phyloP scores from a whole-genome alignment of 129 eudicot genomes.

The Apium graveolens region DNA sequence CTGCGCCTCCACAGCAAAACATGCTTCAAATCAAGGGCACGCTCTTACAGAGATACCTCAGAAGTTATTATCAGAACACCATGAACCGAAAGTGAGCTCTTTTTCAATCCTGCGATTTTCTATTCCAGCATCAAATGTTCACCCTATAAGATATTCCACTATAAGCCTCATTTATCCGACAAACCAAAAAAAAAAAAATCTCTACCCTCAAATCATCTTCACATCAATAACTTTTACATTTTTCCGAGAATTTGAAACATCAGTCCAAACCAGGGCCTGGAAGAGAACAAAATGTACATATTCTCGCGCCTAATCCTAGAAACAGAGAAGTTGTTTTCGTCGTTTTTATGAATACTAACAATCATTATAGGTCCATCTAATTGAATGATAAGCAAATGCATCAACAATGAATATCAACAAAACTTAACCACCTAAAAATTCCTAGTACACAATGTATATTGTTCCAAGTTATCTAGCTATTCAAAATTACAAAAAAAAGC shows the following conservation, averaged over 20 bases:
- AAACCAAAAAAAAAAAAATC: neutral
- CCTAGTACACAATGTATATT: neutral
- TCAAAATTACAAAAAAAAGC: neutral
- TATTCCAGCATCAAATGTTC: neutral
- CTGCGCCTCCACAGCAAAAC: constrained; percentile 92
- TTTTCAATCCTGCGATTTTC: neutral
- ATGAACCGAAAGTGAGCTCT: neutral
- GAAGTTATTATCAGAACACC: neutral
- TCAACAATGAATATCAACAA: neutral
- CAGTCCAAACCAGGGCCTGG: neutral
- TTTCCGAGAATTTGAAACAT: neutral
- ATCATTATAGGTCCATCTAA: no score
- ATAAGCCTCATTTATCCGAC: neutral
- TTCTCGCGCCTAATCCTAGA: neutral
- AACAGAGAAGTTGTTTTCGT: no score
- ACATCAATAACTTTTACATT: neutral
- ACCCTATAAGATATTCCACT: neutral
- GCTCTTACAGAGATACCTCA: neutral
- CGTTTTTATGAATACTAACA: no score
- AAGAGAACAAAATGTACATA: neutral
- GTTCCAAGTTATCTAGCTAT: neutral
- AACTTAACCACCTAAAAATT: neutral
- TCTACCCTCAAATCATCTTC: neutral
- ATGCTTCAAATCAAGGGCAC: constrained; percentile 32
- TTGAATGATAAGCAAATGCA: neutral